Conservation (phyloP, 2,329 filamentous ascomycete species). For the Fusarium sp. region DNA sequence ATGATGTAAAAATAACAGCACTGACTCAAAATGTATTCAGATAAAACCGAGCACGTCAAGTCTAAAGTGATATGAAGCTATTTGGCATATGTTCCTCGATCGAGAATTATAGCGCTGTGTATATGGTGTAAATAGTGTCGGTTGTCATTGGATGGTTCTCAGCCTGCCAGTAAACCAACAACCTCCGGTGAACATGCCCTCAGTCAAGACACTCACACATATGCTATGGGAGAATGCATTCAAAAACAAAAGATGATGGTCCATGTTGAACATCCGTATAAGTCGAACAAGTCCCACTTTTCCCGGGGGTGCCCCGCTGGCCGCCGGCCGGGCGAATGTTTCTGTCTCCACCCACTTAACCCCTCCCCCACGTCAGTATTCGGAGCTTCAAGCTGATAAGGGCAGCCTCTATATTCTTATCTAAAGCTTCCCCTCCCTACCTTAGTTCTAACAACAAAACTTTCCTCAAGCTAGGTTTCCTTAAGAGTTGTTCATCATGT, state of each 20-base stretch:
- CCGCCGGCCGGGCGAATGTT: slow-evolving; percentile 9
- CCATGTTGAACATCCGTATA: background rate
- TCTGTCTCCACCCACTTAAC: background rate
- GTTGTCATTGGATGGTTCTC: background rate
- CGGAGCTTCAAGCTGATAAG: slow-evolving; percentile 33
- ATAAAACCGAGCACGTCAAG: too few relatives aligned
- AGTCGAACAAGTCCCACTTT: slow-evolving; percentile 1
- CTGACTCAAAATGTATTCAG: too few relatives aligned
- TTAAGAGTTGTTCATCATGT: slow-evolving; percentile 42
- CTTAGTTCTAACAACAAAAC: background rate
- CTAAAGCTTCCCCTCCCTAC: slow-evolving; percentile 11
- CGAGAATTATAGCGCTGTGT: background rate
- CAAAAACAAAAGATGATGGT: background rate
- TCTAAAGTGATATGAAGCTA: background rate
- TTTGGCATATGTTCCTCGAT: background rate
- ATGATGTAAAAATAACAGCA: background rate
- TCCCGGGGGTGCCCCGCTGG: slow-evolving; percentile 3
- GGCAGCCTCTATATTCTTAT: slow-evolving; percentile 4
- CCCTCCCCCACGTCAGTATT: slow-evolving; percentile 24
- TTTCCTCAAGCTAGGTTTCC: background rate
- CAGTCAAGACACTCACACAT: too few relatives aligned
- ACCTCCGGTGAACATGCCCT: background rate
- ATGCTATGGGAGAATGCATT: background rate
- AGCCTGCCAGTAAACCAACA: background rate
- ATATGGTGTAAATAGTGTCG: background rate